A percentile compares a stretch with the other conserved stretches of the same genome.
These are phyloP conservation scores for Erodium moschatum DNA, from an alignment of 441 rosid genomes.

Conservation along the genomic window DNA sequence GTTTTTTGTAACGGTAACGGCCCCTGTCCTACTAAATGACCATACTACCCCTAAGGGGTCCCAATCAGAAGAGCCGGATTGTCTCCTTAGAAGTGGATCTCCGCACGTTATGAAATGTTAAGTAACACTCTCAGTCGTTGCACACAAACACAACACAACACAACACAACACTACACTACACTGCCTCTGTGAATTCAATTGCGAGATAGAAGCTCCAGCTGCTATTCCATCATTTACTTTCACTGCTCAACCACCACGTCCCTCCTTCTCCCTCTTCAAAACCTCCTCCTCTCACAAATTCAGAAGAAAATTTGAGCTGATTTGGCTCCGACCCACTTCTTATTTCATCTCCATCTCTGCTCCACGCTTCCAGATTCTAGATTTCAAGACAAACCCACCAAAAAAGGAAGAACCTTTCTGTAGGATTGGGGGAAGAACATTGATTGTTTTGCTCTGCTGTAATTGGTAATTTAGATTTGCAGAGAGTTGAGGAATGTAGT, in stretches of 20 bases:
- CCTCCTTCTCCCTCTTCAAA: conserved; percentile 17
- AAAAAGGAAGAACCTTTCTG: neutral
- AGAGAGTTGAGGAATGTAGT: neutral
- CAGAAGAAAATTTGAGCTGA: neutral
- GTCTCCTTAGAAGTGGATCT: conserved; percentile 51
- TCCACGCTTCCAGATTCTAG: neutral
- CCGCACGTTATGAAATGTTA: conserved; percentile 43
- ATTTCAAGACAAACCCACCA: neutral
- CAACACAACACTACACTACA: neutral
- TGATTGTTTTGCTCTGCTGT: no score
- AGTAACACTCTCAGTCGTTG: neutral
- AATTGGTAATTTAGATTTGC: neutral
- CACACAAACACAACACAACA: neutral
- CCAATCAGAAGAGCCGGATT: conserved; percentile 35
- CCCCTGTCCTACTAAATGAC: no score
- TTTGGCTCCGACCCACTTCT: neutral
- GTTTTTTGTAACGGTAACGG: no score
- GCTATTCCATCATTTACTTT: no score
- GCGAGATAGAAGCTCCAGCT: conserved; percentile 10
- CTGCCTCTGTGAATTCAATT: neutral
- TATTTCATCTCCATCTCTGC: no score
- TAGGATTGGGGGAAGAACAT: no score
- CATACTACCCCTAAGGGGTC: conserved; percentile 19
- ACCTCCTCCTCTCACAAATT: conserved; percentile 11
- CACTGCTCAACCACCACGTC: no score